A percentile compares a stretch with the other conserved stretches of the same genome.
These are phyloP conservation scores for Ligustrum vulgare DNA, from an alignment of 257 asterid species.

Conservation along the genomic window DNA sequence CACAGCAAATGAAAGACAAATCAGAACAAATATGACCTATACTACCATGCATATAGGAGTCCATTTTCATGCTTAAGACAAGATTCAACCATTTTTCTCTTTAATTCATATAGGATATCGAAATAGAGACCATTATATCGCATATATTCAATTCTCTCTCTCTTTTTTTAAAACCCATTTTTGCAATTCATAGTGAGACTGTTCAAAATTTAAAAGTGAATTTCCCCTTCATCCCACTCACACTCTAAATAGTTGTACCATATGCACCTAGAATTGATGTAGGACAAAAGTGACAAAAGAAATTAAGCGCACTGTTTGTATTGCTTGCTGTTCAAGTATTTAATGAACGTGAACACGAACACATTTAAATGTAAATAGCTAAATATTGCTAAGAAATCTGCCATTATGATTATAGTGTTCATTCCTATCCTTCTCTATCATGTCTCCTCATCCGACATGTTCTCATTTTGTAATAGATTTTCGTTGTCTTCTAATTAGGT, in stretches of 20 bases:
- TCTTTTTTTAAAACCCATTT: no score
- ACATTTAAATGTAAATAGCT: neutral
- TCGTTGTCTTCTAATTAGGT: constrained; percentile 41
- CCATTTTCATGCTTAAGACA: neutral
- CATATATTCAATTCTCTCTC: neutral
- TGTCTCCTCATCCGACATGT: constrained; percentile 7
- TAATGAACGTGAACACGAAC: neutral
- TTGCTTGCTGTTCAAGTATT: neutral
- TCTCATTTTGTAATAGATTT: constrained; percentile 10
- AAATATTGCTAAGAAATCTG: neutral
- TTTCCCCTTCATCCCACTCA: neutral
- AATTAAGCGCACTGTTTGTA: neutral
- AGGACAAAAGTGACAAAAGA: neutral
- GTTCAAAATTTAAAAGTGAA: neutral
- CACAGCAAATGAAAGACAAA: neutral
- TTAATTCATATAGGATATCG: neutral
- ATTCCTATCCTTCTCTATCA: neutral
- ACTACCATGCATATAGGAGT: neutral
- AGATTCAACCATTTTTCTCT: neutral
- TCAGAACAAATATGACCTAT: no score
- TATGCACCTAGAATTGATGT: neutral
- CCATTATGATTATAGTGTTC: neutral
- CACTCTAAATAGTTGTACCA: neutral
- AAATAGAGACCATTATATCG: neutral
- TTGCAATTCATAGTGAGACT: neutral